A percentile compares a stretch with the other conserved stretches of the same genome.
These are phyloP conservation scores for Colletotrichum liriopes DNA, from an alignment of 2,329 filamentous ascomycete genomes.

Conservation along the genomic window DNA sequence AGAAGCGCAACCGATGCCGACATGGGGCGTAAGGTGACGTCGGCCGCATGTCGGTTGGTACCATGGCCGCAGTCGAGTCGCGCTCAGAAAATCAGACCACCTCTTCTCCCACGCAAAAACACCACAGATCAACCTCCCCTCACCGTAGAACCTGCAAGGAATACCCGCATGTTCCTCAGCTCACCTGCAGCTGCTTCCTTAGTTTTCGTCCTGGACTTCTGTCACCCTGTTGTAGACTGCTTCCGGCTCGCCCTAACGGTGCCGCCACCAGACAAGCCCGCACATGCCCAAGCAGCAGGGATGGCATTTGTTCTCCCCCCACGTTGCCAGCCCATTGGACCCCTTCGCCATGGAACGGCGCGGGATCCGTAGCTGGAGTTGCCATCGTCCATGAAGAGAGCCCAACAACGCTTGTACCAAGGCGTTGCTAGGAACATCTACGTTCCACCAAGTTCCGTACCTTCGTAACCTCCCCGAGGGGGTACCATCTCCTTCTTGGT, in stretches of 20 bases:
- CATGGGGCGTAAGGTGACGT: constrained; percentile 36
- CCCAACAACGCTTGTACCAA: background rate
- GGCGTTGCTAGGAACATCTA: background rate
- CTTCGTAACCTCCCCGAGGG: constrained; percentile 16
- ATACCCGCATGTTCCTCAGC: constrained; percentile 38
- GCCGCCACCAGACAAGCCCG: constrained; percentile 5
- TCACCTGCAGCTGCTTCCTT: constrained; percentile 25
- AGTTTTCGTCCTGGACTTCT: background rate
- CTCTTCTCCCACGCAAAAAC: constrained; percentile 32
- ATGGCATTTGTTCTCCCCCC: constrained; percentile 6
- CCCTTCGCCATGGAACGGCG: background rate
- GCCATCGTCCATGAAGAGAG: background rate
- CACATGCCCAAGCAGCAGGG: constrained; percentile 1
- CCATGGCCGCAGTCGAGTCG: constrained; percentile 25
- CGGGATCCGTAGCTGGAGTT: background rate
- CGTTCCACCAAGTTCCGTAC: constrained; percentile 3
- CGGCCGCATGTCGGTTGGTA: constrained; percentile 26
- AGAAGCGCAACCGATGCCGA: constrained; percentile 3
- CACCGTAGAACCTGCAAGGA: constrained; percentile 8
- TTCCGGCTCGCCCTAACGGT: constrained; percentile 15
- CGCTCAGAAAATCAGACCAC: constrained; percentile 41
- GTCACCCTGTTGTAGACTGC: constrained; percentile 15
- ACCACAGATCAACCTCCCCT: constrained; percentile 19
- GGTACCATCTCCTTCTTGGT: background rate
- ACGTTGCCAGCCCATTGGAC: constrained; percentile 19